Base-by-base conservation (phyloP, 2,329 filamentous ascomycete genomes). In the Arachnomyces sp. region DNA sequence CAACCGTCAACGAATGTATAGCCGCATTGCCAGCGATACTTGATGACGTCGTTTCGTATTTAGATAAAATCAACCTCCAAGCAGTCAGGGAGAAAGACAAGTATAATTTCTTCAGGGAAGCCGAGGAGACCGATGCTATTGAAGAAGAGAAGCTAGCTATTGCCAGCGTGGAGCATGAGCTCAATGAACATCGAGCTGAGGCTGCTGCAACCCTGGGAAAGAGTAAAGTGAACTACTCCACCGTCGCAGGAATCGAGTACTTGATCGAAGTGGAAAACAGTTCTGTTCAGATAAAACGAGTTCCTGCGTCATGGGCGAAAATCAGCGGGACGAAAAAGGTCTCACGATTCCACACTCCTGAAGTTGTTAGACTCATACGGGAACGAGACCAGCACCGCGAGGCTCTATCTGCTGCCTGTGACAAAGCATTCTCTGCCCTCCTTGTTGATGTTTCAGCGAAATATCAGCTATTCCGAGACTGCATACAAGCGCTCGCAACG, bases 371-470 rank as follows among this genome's bases (percentile, higher is more conserved):
- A 45, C 74, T 95, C 52, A 76, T 95, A 13, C 79, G 81, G 31
- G 88, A 95, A 63, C 80, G 92, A 32, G 92, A 96, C 60, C 90
- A 95, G 55, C 85, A 95, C 65, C 94, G 90, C 57, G 92, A 98
- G 63, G 83, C 86, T 2, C 77, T 98, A 9, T 87, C 88, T 2
- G 88, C 88, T 7, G 89, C 90, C 31, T 98, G 92, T 60, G 89
- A 96, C 55, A 69, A 72, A 18, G 90, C 90, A 3, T 98, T 92
- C 63, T 67, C 68, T 3, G 68, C 73, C 11, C 73, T 96, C 4
- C 75, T 96, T 7, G 62, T 71, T 3, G 76, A 83, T 28, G 84
- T 98, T 36, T 80, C 85, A 7, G 69, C 77, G n/a, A 81, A 87
- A 49, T 98, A 98, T 61, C 88, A 94, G 57, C 76, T 82, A 3